phyloP scores from a whole-genome alignment of 163 green algal genomes.

The Chloroidium sp. region DNA sequence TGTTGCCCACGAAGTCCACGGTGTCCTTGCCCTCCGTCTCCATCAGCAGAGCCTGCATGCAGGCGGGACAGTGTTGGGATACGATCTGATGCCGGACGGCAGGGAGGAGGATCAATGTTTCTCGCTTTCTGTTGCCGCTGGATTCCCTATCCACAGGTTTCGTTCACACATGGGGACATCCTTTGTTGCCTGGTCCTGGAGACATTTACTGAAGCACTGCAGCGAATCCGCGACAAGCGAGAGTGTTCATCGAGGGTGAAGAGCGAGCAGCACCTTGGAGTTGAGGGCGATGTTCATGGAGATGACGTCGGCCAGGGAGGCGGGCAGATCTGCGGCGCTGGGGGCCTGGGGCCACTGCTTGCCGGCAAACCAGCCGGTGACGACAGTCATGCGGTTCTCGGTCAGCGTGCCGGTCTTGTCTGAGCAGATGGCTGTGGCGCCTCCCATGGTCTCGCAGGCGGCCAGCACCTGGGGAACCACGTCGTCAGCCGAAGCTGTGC shows the following conservation, averaged over 20 bases:
- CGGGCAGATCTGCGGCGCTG: constrained; percentile 27
- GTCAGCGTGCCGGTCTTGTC: constrained; percentile 98
- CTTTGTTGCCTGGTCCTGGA: no score
- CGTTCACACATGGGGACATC: no score
- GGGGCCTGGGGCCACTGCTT: constrained; percentile 31
- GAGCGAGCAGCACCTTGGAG: constrained; percentile 44
- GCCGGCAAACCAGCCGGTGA: constrained; percentile 78
- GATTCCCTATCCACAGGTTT: no score
- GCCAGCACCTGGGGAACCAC: constrained; percentile 53
- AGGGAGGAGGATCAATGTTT: no score
- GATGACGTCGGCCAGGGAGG: constrained; percentile 37
- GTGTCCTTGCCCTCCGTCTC: constrained; percentile 18
- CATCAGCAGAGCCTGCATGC: constrained; percentile 54
- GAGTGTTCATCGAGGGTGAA: no score
- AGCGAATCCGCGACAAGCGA: no score
- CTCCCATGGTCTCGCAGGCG: constrained; percentile 98
- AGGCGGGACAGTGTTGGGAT: no score
- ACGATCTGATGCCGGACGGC: no score
- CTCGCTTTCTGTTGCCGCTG: no score
- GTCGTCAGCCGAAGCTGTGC: no score
- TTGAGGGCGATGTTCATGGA: constrained; percentile 64
- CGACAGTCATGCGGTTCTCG: constrained; percentile 97
- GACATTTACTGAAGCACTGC: no score
- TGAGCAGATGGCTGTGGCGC: constrained; percentile 95
- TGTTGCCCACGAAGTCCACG: constrained; percentile 52